Evolutionary conservation across 345 rosid species (phyloP).

Genomic region (Kernera saxatilis): DNA sequence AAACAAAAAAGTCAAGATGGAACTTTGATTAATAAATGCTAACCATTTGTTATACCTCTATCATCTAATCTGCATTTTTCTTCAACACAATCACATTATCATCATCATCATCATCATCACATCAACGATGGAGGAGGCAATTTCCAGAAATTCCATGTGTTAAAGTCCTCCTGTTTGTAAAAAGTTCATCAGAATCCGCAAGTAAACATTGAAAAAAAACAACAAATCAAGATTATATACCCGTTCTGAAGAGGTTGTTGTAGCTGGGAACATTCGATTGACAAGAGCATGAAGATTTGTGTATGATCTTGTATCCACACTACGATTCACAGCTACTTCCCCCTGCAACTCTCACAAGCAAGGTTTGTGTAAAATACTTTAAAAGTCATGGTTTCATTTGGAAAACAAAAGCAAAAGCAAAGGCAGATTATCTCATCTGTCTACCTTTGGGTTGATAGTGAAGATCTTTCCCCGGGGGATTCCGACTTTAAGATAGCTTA

Average conservation of each 20-base stretch:
- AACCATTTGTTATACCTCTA: conserved; percentile 18
- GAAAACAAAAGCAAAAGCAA: neutral
- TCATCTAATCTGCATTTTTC: conserved; percentile 17
- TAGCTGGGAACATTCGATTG: conserved; percentile 80
- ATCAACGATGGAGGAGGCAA: conserved; percentile 49
- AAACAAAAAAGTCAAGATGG: neutral
- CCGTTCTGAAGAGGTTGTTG: conserved; percentile 59
- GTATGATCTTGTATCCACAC: conserved; percentile 82
- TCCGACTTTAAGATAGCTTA: conserved; percentile 96
- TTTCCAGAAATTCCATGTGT: conserved; percentile 94
- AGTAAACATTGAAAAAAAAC: neutral
- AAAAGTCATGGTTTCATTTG: neutral
- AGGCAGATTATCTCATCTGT: no score
- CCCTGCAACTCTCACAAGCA: conserved; percentile 52
- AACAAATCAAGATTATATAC: conserved; percentile 28
- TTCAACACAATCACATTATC: neutral
- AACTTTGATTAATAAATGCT: neutral
- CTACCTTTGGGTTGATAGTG: conserved; percentile 94
- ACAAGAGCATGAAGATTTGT: conserved; percentile 77
- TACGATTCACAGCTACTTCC: conserved; percentile 76
- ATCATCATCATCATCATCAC: conserved; percentile 15
- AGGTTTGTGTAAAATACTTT: neutral
- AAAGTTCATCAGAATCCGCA: neutral
- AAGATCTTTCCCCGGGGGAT: conserved; percentile 94
- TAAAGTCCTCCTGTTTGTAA: conserved; percentile 70